These are phyloP conservation scores for Paramecium sonneborni DNA, from an alignment of 73 alveolate species.

Conservation along the genomic window DNA sequence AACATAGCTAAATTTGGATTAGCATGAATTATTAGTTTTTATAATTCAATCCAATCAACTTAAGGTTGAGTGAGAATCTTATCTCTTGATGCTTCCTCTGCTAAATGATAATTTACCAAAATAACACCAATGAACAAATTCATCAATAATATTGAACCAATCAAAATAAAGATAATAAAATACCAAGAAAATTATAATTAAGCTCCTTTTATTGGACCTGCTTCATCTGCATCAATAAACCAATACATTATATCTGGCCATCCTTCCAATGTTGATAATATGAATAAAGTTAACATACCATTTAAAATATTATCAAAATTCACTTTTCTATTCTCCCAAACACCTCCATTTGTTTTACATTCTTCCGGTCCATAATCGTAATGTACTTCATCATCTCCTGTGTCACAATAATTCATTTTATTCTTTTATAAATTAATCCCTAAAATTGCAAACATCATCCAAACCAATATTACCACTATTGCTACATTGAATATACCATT, in stretches of 20 bases:
- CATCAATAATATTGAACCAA: constrained; percentile 91
- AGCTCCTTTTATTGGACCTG: constrained; percentile 81
- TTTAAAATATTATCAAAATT: constrained; percentile 91
- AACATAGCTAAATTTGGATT: constrained; percentile 76
- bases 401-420: constrained; percentile 71
- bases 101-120: constrained; percentile 91
- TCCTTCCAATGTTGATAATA: constrained; percentile 89
- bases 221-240: constrained; percentile 75
- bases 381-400: constrained; percentile 67
- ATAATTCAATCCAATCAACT: constrained; percentile 75
- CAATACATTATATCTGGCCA: constrained; percentile 95
- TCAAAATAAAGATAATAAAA: constrained; percentile 84
- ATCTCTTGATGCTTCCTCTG: constrained; percentile 70
- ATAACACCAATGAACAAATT: constrained; percentile 96
- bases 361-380: neutral
- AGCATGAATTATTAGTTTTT: constrained; percentile 69
- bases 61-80: constrained; percentile 66
- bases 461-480: constrained; percentile 87
- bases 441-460: constrained; percentile 73
- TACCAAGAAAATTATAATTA: constrained; percentile 78
- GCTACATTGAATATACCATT: constrained; percentile 85
- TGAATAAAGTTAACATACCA: constrained; percentile 90
- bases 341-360: constrained; percentile 58
- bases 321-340: constrained; percentile 74
- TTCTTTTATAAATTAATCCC: constrained; percentile 55